Conservation (phyloP, 805 yeast species). For the Cyberlindnera petersonii region DNA sequence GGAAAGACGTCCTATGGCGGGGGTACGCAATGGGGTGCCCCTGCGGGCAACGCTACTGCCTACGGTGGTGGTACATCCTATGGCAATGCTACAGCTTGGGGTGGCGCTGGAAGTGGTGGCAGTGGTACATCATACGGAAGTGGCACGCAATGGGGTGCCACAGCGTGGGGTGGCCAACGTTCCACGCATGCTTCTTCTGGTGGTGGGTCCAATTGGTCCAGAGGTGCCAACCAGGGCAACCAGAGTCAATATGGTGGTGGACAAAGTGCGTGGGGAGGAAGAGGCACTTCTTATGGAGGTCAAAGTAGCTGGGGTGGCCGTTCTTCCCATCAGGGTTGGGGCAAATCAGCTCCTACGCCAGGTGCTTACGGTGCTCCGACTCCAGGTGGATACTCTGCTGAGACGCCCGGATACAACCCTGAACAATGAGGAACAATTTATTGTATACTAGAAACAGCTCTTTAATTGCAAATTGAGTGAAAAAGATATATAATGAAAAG, state of each 20-base stretch:
- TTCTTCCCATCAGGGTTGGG: constrained; percentile 28
- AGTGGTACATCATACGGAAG: constrained; percentile 30
- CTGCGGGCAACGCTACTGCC: constrained; percentile 35
- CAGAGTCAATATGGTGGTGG: constrained; percentile 5
- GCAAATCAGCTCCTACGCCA: constrained; percentile 27
- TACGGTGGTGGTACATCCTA: constrained; percentile 38
- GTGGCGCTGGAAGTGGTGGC: too few relatives aligned
- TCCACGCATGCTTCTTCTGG: constrained; percentile 35
- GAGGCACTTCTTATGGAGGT: constrained; percentile 3
- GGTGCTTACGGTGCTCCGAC: constrained; percentile 35
- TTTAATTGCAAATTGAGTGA: too few relatives aligned
- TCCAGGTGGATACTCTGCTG: constrained; percentile 32
- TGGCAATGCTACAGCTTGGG: constrained; percentile 39
- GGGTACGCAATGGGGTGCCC: constrained; percentile 29
- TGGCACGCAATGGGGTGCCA: too few relatives aligned
- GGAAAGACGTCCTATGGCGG: constrained; percentile 40
- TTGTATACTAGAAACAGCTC: too few relatives aligned
- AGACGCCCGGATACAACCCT: neutral
- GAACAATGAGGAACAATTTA: too few relatives aligned
- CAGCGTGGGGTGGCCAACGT: constrained; percentile 43
- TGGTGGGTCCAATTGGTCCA: constrained; percentile 26
- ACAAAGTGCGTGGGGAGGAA: constrained; percentile 11
- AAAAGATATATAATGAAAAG: too few relatives aligned
- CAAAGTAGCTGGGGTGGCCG: constrained; percentile 26
- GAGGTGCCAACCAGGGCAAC: neutral